Conservation (phyloP, 2,329 filamentous ascomycete genomes). For the Harringtonia aguacate region DNA sequence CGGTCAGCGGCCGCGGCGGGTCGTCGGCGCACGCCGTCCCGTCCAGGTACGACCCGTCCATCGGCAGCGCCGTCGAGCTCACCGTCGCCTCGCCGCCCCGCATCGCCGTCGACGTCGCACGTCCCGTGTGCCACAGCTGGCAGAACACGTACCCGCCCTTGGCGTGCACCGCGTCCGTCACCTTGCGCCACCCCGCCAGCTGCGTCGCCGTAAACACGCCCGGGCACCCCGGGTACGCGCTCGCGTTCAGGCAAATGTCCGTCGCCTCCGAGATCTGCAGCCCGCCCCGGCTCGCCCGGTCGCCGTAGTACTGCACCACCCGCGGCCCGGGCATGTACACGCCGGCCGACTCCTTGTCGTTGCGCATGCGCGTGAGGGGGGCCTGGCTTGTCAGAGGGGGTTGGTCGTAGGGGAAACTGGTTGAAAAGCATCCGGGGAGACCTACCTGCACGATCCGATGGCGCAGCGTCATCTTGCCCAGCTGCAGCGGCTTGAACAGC, state of each 20-base stretch:
- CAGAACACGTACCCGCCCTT: constrained; percentile 48
- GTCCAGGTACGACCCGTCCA: constrained; percentile 19
- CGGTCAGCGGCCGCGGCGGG: constrained; percentile 52
- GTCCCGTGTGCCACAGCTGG: constrained; percentile 43
- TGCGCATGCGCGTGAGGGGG: constrained; percentile 41
- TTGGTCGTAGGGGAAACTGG: too few species aligned
- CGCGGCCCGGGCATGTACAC: constrained; percentile 13
- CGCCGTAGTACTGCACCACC: constrained; percentile 32
- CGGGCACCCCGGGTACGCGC: constrained; percentile 35
- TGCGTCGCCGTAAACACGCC: constrained; percentile 47
- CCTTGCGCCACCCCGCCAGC: constrained; percentile 44
- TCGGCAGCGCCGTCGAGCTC: constrained; percentile 31
- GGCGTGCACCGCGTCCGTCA: constrained; percentile 51
- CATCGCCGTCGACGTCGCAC: constrained; percentile 22
- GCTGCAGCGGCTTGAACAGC: constrained; percentile 23
- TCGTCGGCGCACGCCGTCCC: constrained; percentile 7
- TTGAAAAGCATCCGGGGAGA: too few species aligned
- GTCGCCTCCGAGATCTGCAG: constrained; percentile 36
- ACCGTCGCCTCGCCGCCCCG: constrained; percentile 21
- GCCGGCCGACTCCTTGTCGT: constrained; percentile 29
- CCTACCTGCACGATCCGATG: constrained; percentile 33
- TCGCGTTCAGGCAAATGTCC: constrained; percentile 26
- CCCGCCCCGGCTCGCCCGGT: constrained; percentile 29
- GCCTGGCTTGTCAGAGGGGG: not conserved
- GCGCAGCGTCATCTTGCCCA: constrained; percentile 32